Conservation (phyloP, 1,284 basidiomycete species). For the Hemileia vastatrix region DNA sequence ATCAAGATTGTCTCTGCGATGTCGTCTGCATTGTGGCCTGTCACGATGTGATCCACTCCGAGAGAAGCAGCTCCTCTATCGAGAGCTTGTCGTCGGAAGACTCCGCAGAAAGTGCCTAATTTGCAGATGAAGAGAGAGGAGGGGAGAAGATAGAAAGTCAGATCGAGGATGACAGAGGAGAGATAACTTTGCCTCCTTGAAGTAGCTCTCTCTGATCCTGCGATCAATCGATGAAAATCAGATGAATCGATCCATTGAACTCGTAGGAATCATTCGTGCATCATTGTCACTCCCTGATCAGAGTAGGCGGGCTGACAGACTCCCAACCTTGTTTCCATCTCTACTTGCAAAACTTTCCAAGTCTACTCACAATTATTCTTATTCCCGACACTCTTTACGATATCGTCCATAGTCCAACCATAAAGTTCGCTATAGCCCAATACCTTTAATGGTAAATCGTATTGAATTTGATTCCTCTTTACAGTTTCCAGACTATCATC, state of each 20-base stretch:
- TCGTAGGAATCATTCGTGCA: too few relatives aligned
- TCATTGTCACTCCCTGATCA: too few relatives aligned
- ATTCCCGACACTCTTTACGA: slow-evolving; percentile 37
- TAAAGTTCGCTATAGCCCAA: slow-evolving; percentile 42
- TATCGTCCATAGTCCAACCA: slow-evolving; percentile 45
- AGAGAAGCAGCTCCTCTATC: slow-evolving; percentile 41
- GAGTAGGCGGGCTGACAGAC: too few relatives aligned
- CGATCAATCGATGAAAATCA: too few relatives aligned
- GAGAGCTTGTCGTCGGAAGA: slow-evolving; percentile 42
- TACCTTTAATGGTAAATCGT: slow-evolving; percentile 40
- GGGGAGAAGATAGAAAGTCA: neutral
- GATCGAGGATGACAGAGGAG: too few relatives aligned
- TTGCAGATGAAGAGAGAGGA: neutral
- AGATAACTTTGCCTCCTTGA: too few relatives aligned
- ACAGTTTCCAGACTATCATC: slow-evolving; percentile 44
- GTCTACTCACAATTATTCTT: slow-evolving; percentile 40
- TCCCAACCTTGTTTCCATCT: too few relatives aligned
- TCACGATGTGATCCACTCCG: slow-evolving; percentile 43
- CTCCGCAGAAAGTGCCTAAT: slow-evolving; percentile 40
- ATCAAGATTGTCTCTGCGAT: slow-evolving; percentile 42
- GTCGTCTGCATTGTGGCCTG: slow-evolving; percentile 45
- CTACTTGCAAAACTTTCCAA: too few relatives aligned
- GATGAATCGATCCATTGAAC: too few relatives aligned
- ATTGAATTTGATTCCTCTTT: slow-evolving; percentile 42
- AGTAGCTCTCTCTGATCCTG: too few relatives aligned